Evolutionary conservation across 2,329 filamentous ascomycete genomes (phyloP).

Genomic region (Teratosphaeria zuluensis): DNA sequence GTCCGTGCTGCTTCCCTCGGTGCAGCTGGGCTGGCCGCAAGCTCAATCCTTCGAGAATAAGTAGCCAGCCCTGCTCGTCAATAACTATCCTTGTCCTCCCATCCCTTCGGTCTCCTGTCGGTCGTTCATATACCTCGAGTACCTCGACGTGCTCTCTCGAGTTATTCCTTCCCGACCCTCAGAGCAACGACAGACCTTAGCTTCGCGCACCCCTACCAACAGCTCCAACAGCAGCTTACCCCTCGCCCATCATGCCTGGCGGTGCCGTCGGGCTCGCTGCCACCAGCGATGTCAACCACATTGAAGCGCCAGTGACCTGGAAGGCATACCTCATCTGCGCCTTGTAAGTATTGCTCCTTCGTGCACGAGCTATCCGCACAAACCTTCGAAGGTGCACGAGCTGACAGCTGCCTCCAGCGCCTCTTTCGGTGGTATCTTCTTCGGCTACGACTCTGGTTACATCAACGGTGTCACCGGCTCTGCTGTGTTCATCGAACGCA

Average conservation of each 20-base stretch:
- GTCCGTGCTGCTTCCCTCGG: too few relatives aligned
- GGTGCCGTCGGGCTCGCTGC: constrained; percentile 23
- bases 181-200: not conserved
- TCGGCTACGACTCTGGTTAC: constrained; percentile 63
- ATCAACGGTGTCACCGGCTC: constrained; percentile 45
- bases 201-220: not conserved
- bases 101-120: not conserved
- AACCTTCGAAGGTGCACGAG: not conserved
- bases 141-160: not conserved
- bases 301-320: constrained; percentile 42
- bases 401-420: not conserved
- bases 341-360: not conserved
- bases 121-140: not conserved
- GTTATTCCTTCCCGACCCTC: not conserved
- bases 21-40: too few relatives aligned
- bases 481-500: constrained; percentile 42
- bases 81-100: not conserved
- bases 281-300: constrained; percentile 42
- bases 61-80: not conserved
- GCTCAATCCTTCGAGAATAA: not conserved
- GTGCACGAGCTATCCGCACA: not conserved
- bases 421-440: constrained; percentile 3
- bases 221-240: not conserved
- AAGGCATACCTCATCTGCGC: constrained; percentile 28
- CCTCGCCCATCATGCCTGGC: constrained; percentile 5